Conservation (phyloP, 192 early-diverging fungal genomes). For the Entomortierella chlamydospora region DNA sequence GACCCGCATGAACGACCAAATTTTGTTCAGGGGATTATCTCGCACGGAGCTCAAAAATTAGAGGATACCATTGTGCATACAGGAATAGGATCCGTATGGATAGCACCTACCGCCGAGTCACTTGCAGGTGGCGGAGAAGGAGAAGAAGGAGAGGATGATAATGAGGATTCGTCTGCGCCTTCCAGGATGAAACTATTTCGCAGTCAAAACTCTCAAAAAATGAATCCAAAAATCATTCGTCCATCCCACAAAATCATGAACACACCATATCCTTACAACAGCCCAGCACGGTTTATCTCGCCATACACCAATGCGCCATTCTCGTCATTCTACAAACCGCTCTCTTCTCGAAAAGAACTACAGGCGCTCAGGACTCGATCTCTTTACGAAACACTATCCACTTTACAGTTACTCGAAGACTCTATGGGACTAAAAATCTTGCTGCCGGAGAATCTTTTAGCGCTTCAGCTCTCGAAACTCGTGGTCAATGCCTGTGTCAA, state of each 20-base stretch:
- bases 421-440: constrained; percentile 61
- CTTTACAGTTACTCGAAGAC: constrained; percentile 38
- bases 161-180: no score
- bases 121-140: no score
- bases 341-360: constrained; percentile 6
- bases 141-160: no score
- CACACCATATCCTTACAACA: constrained; percentile 13
- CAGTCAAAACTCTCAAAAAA: no score
- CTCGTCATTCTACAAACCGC: constrained; percentile 38
- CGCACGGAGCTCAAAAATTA: constrained; percentile 56
- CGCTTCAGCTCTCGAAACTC: constrained; percentile 62
- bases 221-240: constrained; percentile 5
- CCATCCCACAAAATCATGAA: constrained; percentile 6
- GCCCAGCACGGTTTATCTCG: constrained; percentile 19
- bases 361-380: constrained; percentile 24
- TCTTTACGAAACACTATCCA: constrained; percentile 24
- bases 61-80: constrained; percentile 68
- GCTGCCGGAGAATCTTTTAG: constrained; percentile 30
- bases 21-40: constrained; percentile 46
- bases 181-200: no score
- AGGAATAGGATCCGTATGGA: constrained; percentile 62
- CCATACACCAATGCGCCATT: constrained; percentile 35
- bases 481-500: constrained; percentile 76
- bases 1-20: constrained; percentile 55
- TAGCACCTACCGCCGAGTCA: constrained; percentile 50